Conservation (phyloP, 257 asterid genomes). For the Penstemon newberryi region DNA sequence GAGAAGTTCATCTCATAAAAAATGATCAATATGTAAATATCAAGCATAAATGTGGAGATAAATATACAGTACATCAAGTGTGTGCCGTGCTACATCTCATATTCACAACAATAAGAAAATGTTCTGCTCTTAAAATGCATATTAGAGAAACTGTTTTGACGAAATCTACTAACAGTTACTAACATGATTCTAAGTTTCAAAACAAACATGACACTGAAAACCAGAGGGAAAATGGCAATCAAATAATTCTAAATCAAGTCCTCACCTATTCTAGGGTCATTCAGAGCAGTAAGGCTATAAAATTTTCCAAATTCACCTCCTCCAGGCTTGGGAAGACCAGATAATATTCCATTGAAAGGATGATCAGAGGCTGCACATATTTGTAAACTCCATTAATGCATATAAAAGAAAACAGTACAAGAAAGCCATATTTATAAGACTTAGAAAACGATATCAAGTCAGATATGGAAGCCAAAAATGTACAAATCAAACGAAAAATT, state of each 20-base stretch:
- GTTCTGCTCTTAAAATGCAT: neutral
- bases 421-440: neutral
- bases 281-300: constrained; percentile 82
- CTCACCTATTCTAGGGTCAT: constrained; percentile 90
- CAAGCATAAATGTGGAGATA: neutral
- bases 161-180: neutral
- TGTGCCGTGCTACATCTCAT: neutral
- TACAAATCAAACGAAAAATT: no score
- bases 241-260: neutral
- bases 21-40: neutral
- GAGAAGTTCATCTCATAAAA: neutral
- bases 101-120: neutral
- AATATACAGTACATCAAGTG: neutral
- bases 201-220: neutral
- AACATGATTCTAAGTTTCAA: neutral
- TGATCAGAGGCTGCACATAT: constrained; percentile 63
- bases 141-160: neutral
- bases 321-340: constrained; percentile 80
- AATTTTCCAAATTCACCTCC: constrained; percentile 92
- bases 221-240: neutral
- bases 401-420: neutral
- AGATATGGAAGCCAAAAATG: neutral
- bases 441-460: neutral
- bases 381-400: constrained; percentile 16
- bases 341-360: constrained; percentile 66